Evolutionary conservation across 2,329 filamentous ascomycete species (phyloP), one percentile per base, ranked within the genome.

Genomic region (Calonectria hawksworthii): DNA sequence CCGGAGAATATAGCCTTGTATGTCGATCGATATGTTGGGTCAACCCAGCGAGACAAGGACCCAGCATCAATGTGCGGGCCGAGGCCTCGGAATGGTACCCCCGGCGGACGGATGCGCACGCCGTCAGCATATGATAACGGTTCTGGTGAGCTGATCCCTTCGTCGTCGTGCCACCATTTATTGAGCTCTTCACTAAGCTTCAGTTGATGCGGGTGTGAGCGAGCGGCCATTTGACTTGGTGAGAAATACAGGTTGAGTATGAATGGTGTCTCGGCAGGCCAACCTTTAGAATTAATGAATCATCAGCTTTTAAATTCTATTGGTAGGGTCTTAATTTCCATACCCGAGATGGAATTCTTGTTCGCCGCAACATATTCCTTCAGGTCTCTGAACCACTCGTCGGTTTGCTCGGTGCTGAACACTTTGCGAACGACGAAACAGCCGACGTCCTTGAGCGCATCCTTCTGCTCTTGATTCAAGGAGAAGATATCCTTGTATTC

Each of bases 61-160:
- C 66, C 66, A 21, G 66, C 66, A n/a, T 69, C 66, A 59, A 69
- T 69, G 23, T 69, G 66, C 18, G 66, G 66, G 11, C 66, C 66
- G n/a, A 69, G 66, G 18, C 66, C 66, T n/a, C 16, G 36, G 51
- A 69, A 69, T 30, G 11, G 18, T 11, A 56, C 16, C 2, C 66
- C 66, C 21, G 66, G 32, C 30, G 66, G 50, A 4, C 66, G 66
- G 52, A 56, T 59, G 6, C 66, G 51, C 18, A 54, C 51, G 6
- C 51, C 51, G 10, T 54, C 51, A 54, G 51, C 51, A 14, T 54
- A 54, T 9, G 51, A 54, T 9, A 54, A 30, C 5, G 51, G 51
- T 13, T 54, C 51, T 9, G 51, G 51, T 1, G 51, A 28, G 30
- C 51, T 54, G 16, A 13, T 32, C 13, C 14, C 51, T 28, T 14